These are phyloP conservation scores for Pulicaria dysenterica DNA, from an alignment of 129 eudicot species.

Conservation along the genomic window DNA sequence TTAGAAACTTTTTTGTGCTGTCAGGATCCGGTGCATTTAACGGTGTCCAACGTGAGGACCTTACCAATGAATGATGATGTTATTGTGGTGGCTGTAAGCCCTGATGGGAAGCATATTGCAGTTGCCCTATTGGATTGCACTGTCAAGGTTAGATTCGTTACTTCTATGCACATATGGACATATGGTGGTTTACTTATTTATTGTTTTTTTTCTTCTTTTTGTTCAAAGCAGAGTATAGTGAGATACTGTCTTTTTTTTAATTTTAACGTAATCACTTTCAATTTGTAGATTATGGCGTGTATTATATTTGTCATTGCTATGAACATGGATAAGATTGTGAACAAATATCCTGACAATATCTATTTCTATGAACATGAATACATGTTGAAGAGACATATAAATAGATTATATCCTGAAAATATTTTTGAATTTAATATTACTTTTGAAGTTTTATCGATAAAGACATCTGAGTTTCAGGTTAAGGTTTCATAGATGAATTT, in stretches of 20 bases:
- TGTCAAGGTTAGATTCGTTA: constrained; percentile 63
- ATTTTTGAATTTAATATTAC: not conserved
- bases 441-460: not conserved
- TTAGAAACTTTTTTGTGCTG: not conserved
- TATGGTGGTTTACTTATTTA: not conserved
- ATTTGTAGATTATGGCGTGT: constrained; percentile 6
- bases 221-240: not conserved
- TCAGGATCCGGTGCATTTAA: constrained; percentile 65
- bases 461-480: not conserved
- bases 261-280: not conserved
- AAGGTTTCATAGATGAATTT: not conserved
- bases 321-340: not conserved
- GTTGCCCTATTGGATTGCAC: constrained; percentile 83
- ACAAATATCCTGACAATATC: not conserved
- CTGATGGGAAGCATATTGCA: constrained; percentile 82
- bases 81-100: constrained; percentile 73
- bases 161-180: not conserved
- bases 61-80: constrained; percentile 89
- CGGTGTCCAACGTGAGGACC: constrained; percentile 66
- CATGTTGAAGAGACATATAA: not conserved
- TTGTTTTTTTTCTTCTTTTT: not conserved
- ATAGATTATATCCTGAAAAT: not conserved
- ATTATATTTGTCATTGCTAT: not conserved
- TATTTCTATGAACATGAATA: no score
- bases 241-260: not conserved